Evolutionary conservation across 2,329 filamentous ascomycete genomes (phyloP).

Genomic region (Aureobasidium leucospermi): DNA sequence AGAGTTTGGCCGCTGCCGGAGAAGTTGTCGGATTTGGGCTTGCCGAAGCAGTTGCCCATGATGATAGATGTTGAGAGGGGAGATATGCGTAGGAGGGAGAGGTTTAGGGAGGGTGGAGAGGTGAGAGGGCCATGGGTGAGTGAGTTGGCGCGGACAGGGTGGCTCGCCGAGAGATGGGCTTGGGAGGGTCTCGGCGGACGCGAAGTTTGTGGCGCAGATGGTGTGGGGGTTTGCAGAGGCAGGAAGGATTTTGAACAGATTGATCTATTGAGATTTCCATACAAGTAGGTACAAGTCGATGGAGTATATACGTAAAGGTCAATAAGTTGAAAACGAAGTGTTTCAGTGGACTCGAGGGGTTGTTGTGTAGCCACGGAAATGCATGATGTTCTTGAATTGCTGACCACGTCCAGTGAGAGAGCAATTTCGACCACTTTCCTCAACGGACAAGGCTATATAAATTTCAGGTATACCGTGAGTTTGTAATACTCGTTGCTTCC

Average conservation of each 20-base stretch:
- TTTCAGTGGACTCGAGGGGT: background rate
- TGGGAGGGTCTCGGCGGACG: background rate
- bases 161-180: background rate
- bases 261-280: no score
- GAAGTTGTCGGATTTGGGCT: constrained; percentile 59
- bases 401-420: background rate
- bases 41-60: constrained; percentile 88
- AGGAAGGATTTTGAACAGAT: background rate
- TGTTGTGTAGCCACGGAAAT: background rate
- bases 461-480: no score
- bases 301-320: no score
- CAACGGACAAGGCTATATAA: no score
- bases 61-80: constrained; percentile 13
- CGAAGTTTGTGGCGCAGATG: background rate
- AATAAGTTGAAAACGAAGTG: background rate
- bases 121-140: no score
- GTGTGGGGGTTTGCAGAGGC: background rate
- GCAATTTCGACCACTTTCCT: background rate
- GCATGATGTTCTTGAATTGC: background rate
- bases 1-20: constrained; percentile 65
- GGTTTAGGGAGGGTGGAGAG: background rate
- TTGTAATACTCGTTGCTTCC: no score
- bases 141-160: background rate
- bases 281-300: no score
- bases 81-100: background rate